Evolutionary conservation across 2,329 filamentous ascomycete species (phyloP), one percentile per base, ranked within the genome.

Genomic region (Fusarium dlaminii): DNA sequence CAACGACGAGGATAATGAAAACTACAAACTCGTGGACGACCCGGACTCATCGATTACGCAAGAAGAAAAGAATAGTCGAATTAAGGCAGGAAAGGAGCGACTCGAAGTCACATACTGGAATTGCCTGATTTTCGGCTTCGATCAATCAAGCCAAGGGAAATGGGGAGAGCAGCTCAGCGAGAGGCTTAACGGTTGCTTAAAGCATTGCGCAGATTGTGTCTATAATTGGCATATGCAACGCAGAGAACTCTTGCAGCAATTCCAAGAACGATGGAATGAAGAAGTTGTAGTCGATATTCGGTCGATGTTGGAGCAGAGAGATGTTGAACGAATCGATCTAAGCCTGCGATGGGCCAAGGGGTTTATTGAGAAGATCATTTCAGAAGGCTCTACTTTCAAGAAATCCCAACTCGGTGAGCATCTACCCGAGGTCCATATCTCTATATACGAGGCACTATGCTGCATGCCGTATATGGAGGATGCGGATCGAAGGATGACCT

Each of bases 401-500:
- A 85, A 86, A 45, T 78, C 82, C 0, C 84, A 85, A 59, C 82
- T 89, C 42, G 85, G 85, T 18, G 83, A 84, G 27, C 80, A 87
- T 12, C 83, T 88, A 34, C 84, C 88, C 4, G 85, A 89, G 34
- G 90, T 94, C 12, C 89, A 97, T 57, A 89, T 96, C 66, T 92
- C 94, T 17, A 89, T 98, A 36, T 98, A 97, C 77, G 96, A 98
- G 81, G 92, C 93, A 1, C 85, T 98, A 58, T 97, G 95, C 81
- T 97, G 93, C 81, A 90, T 95, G 74, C 88, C 92, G 2, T 94
- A 97, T 79, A 86, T 98, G 69, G 87, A 83, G 49, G 75, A 85
- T n/a, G 84, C 87, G 3, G 85, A 86, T 8, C 86, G 87, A 72
- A 85, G 87, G 6, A 76, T 80, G 1, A 80, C 91, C 73, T 98